Base-by-base conservation (phyloP, 768 basidiomycete genomes). In the Lentinula raphanica region DNA sequence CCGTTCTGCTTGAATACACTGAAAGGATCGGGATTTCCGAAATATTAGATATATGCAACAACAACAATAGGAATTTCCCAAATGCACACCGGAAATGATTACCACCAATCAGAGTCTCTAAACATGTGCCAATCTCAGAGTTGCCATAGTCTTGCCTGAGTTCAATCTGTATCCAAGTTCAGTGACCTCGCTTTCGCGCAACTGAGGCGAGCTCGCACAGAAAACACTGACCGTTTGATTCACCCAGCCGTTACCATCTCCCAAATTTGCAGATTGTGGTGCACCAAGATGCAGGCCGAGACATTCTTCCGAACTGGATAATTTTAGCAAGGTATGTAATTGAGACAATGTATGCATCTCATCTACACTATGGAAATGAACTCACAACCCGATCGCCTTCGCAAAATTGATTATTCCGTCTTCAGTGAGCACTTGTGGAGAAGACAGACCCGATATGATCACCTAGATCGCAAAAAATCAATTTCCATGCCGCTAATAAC, bases 111-210 rank as follows among this genome's bases (percentile, higher is more conserved):
- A 91, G 74, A 13, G 85, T 86, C 68, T 95, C 92, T 50, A 84
- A 67, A 67, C 92, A 94, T 2, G 90, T 90, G 2, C 93, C 76
- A 29, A 82, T 68, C 60, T 65, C 72, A 0, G 82, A 75, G 62
- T 92, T 78, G 1, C 84, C 84, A 65, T 82, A 95, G 66, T 93
- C 85, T 74, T 85, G 86, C 44, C 93, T 81, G 32, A 93, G 79
- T 68, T 87, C 83, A 13, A 87, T 79, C 54, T 86, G 77, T 79
- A 62, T 23, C 38, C 21, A 44, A 27, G 17, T 51, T 32, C 32
- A 53, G 12, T 53, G 12, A 28, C 19, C 8, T 13, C 7, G 9
- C 3, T 25, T n/a, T 25, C 3, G 6, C n/a, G 13, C 7, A 36
- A n/a, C n/a, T n/a, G n/a, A n/a, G n/a, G n/a, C n/a, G n/a, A n/a